A percentile compares a stretch with the other conserved stretches of the same genome.
phyloP scores from a whole-genome alignment of 2,329 filamentous ascomycete species.

The Zymoseptoria crescenta region DNA sequence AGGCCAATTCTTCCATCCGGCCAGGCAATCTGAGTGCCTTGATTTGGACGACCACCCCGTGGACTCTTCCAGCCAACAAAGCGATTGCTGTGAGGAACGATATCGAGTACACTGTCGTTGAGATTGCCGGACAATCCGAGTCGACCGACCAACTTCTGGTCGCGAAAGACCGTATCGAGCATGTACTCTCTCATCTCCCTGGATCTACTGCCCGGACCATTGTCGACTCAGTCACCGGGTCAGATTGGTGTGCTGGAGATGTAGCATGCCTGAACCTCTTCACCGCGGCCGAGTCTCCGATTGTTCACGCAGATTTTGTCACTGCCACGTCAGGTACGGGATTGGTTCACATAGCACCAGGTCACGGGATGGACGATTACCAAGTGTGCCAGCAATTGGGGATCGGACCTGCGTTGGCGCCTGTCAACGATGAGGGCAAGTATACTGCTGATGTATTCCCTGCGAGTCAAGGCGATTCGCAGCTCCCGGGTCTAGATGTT shows the following conservation, averaged over 20 bases:
- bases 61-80: constrained; percentile 89
- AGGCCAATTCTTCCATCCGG: constrained; percentile 30
- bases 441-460: constrained; percentile 78
- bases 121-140: constrained; percentile 3
- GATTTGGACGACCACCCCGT: constrained; percentile 98
- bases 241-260: constrained; percentile 49
- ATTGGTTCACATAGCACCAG: constrained; percentile 88
- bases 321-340: constrained; percentile 85
- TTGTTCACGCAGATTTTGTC: constrained; percentile 84
- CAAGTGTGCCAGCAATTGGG: constrained; percentile 64
- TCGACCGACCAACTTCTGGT: constrained; percentile 53
- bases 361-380: constrained; percentile 96
- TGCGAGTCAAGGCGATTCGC: constrained; percentile 36
- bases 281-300: constrained; percentile 45
- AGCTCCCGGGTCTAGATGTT: constrained; percentile 65
- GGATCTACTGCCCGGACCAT: constrained; percentile 42
- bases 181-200: constrained; percentile 44
- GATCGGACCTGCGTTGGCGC: constrained; percentile 64
- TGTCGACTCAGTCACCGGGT: constrained; percentile 53
- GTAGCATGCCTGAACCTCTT: constrained; percentile 25
- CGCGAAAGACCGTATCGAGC: constrained; percentile 61
- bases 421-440: constrained; percentile 70
- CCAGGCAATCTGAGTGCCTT: constrained; percentile 59
- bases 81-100: constrained; percentile 75
- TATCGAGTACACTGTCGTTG: constrained; percentile 54